Evolutionary conservation across 2,329 filamentous ascomycete genomes (phyloP), one percentile per base, ranked within the genome.

Genomic region (Hortaea sp.): DNA sequence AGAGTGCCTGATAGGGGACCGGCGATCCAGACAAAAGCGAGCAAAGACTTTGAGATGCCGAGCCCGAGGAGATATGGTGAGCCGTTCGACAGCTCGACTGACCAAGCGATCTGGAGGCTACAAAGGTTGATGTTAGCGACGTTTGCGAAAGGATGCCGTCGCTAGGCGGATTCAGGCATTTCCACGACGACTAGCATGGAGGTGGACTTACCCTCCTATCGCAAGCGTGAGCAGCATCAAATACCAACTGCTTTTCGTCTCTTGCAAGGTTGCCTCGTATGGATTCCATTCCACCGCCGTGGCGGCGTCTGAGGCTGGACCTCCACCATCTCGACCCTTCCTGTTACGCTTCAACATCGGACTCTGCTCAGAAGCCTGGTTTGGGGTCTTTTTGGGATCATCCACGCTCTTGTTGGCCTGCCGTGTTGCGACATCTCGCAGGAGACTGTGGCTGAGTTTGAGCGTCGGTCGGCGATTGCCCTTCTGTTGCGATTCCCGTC

Each of bases 21-120:
- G n/a, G 74, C 74, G 20, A 77, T 73, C 74, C 74, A 77, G 31
- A 76, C 71, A 4, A 76, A 62, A 10, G 73, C 69, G 20, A 74
- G 65, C 44, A 76, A 60, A 6, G 72, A 72, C 51, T 75, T 75
- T 53, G 69, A 72, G 30, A 77, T 63, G 29, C 73, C 73, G 27
- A 77, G 67, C 13, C 72, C 72, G 6, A 76, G 63, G 1, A 77
- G 63, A 54, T 74, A 76, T 41, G 74, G 74, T 44, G 90, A 95
- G 57, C 89, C 89, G 70, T 94, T 90, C 45, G 88, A 94, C 38
- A 95, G 74, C 66, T 97, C 90, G 38, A 95, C 88, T 1, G 89
- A 89, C 90, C 90, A 97, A 29, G 90, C 88, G 56, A 97, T 85
- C 68, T 97, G 90, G 51, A 97, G 72, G 27, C 87, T 76, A 53